Conservation (phyloP, 78 protist genomes). For the Speleostelium caveatum region DNA sequence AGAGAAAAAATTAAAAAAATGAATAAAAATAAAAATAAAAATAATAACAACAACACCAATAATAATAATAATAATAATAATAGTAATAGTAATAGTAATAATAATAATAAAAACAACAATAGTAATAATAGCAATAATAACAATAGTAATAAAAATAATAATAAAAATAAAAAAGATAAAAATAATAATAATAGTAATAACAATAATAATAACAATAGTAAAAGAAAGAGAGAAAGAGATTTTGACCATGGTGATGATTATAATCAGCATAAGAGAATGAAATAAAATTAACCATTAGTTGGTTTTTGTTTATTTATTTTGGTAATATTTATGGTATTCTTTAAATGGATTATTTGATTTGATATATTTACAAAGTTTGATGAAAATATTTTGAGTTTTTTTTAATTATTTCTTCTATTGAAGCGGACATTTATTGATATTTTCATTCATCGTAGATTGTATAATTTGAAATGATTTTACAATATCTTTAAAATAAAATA, state of each 20-base stretch:
- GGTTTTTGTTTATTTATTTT: too few relatives aligned
- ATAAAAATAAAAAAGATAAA: background rate
- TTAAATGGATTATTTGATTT: too few relatives aligned
- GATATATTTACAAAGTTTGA: too few relatives aligned
- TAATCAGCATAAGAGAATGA: slow-evolving; percentile 12
- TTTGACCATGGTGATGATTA: slow-evolving; percentile 12
- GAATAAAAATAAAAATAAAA: background rate
- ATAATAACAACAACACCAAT: background rate
- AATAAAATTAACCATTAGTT: background rate
- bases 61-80: slow-evolving; percentile 3
- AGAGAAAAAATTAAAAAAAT: background rate
- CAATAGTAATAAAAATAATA: background rate
- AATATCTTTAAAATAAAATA: too few relatives aligned
- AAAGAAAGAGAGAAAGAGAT: slow-evolving; percentile 43
- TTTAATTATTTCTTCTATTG: too few relatives aligned
- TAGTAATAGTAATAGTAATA: background rate
- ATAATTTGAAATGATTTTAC: too few relatives aligned
- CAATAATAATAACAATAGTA: background rate
- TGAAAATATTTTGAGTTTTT: too few relatives aligned
- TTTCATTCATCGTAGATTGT: too few relatives aligned
- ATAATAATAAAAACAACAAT: background rate
- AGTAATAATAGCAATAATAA: background rate
- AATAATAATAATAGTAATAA: background rate
- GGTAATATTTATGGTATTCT: too few relatives aligned
- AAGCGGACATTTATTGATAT: too few relatives aligned